Conservation (phyloP, 192 early-diverging fungal genomes). For the Coemansia sp. region DNA sequence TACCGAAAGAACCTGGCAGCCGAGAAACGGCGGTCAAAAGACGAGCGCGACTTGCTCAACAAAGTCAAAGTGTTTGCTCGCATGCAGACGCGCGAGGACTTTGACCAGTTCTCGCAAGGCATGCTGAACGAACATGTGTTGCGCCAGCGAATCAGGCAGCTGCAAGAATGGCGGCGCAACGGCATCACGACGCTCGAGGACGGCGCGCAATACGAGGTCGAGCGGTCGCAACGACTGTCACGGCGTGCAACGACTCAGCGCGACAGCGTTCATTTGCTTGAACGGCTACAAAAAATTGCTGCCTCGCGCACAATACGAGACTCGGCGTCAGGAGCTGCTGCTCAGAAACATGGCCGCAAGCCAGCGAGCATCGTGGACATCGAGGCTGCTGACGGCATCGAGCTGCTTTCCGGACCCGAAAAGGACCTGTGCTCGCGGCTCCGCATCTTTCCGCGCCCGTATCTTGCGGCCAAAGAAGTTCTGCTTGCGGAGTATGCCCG, state of each 20-base stretch:
- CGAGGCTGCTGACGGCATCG: slow-evolving; percentile 77
- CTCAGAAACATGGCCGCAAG: slow-evolving; percentile 27
- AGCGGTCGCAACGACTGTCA: slow-evolving; percentile 58
- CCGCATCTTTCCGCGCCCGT: slow-evolving; percentile 84
- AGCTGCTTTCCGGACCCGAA: slow-evolving; percentile 80
- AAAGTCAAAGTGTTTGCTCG: slow-evolving; percentile 84
- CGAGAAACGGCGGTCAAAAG: slow-evolving; percentile 82
- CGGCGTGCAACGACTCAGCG: slow-evolving; percentile 47
- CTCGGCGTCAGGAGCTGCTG: neutral
- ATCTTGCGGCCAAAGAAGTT: slow-evolving; percentile 90
- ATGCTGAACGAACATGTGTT: slow-evolving; percentile 70
- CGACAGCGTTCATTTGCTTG: slow-evolving; percentile 50
- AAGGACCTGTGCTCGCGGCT: slow-evolving; percentile 77
- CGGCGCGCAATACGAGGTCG: slow-evolving; percentile 73
- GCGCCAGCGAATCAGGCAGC: slow-evolving; percentile 74
- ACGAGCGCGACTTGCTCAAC: slow-evolving; percentile 83
- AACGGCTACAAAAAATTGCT: slow-evolving; percentile 32
- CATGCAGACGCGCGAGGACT: slow-evolving; percentile 80
- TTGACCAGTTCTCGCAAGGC: slow-evolving; percentile 75
- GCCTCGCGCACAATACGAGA: slow-evolving; percentile 20
- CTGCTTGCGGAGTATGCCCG: slow-evolving; percentile 82
- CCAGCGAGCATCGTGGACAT: slow-evolving; percentile 66
- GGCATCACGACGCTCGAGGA: slow-evolving; percentile 78
- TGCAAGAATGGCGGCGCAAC: slow-evolving; percentile 88
- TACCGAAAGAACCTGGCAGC: slow-evolving; percentile 73